These are phyloP conservation scores for Alternaria viburni DNA, from an alignment of 2,329 filamentous ascomycete genomes.

Conservation along the genomic window DNA sequence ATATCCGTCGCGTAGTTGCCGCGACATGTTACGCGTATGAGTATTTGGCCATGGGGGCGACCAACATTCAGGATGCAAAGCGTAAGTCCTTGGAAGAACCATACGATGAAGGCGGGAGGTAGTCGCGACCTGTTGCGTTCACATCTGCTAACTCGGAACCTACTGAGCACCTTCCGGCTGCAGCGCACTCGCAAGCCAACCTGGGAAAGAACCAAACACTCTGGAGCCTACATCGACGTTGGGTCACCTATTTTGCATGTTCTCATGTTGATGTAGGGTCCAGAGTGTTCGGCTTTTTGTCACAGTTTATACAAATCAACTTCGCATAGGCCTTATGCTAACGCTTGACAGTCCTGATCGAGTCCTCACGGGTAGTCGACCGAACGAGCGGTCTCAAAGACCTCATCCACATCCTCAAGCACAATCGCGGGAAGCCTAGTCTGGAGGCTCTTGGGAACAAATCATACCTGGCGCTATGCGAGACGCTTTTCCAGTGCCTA, in stretches of 20 bases:
- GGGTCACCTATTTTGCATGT: not conserved
- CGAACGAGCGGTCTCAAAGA: conserved; percentile 61
- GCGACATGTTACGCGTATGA: not conserved
- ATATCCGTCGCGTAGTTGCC: conserved; percentile 2
- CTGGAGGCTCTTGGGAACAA: conserved; percentile 69
- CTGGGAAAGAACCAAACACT: not conserved
- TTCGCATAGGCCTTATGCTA: conserved; percentile 1
- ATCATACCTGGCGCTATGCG: conserved; percentile 80
- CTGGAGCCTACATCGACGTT: not conserved
- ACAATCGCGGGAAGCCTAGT: conserved; percentile 55
- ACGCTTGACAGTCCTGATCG: conserved; percentile 36
- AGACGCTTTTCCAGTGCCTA: conserved; percentile 75
- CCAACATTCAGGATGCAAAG: conserved; percentile 46
- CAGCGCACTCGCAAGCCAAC: not conserved
- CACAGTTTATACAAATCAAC: not conserved
- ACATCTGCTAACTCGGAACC: not conserved
- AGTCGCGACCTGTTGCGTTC: not conserved
- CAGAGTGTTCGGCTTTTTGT: not conserved
- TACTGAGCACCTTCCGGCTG: not conserved
- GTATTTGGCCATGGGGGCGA: conserved; percentile 35
- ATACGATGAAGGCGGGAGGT: not conserved
- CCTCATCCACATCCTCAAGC: conserved; percentile 62
- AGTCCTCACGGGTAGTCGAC: conserved; percentile 45
- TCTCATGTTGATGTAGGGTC: not conserved
- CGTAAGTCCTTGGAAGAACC: conserved; percentile 21